Percentiles rank a stretch among this genome's conserved stretches.
Evolutionary conservation across 306 rosid genomes (phyloP).

Genomic region (Argentina anserina): DNA sequence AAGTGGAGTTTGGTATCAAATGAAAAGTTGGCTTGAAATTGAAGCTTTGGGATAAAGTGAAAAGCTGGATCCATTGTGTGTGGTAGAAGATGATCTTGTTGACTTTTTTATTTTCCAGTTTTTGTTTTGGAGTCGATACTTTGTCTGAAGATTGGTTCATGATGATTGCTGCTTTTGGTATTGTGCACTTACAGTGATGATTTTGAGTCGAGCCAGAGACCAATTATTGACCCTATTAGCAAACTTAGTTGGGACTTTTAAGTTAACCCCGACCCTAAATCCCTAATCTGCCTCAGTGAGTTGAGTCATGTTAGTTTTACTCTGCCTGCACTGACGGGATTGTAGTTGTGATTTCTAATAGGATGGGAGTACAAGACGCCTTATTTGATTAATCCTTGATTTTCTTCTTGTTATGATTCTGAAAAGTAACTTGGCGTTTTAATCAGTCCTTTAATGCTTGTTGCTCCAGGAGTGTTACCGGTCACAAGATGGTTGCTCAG

Average conservation of each 20-base stretch:
- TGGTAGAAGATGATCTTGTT: not conserved
- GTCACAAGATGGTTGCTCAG: constrained; percentile 67
- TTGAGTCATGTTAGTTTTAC: not conserved
- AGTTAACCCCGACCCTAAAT: too few relatives aligned
- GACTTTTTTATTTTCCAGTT: not conserved
- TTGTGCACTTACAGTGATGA: not conserved
- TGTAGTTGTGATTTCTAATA: too few relatives aligned
- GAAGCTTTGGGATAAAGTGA: not conserved
- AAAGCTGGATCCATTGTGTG: not conserved
- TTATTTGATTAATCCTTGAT: not conserved
- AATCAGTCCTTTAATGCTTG: not conserved
- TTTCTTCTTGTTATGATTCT: not conserved
- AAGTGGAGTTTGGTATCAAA: not conserved
- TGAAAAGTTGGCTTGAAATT: not conserved
- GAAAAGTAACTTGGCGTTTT: not conserved
- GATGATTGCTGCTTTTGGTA: not conserved
- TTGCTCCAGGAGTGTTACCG: constrained; percentile 26
- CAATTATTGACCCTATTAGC: too few relatives aligned
- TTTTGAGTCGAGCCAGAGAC: not conserved
- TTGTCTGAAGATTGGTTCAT: not conserved
- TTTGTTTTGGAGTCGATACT: not conserved
- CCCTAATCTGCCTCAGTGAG: not conserved
- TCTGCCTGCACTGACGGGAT: not conserved
- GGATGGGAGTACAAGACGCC: not conserved
- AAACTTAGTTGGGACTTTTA: not conserved